phyloP scores from a whole-genome alignment of 2,329 filamentous ascomycete species.

The Colletotrichum zoysiae region DNA sequence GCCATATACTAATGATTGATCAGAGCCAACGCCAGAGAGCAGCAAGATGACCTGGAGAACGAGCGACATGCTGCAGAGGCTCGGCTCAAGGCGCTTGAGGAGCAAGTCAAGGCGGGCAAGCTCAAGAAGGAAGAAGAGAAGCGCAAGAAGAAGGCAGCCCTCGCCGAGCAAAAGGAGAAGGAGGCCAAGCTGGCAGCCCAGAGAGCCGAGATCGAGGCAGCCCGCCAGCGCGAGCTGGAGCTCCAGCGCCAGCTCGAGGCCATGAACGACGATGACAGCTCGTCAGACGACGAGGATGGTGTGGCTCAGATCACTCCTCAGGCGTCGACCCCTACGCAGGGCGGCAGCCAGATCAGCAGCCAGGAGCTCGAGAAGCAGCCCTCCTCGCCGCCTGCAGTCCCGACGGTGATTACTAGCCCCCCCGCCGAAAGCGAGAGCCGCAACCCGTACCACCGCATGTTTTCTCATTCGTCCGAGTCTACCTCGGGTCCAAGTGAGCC shows the following conservation, averaged over 20 bases:
- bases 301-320: slow-evolving; percentile 76
- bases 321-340: slow-evolving; percentile 69
- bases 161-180: slow-evolving; percentile 88
- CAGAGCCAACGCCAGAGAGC: slow-evolving; percentile 79
- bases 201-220: slow-evolving; percentile 91
- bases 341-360: slow-evolving; percentile 63
- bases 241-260: slow-evolving; percentile 87
- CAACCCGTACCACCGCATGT: slow-evolving; percentile 94
- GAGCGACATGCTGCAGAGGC: slow-evolving; percentile 86
- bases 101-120: slow-evolving; percentile 94
- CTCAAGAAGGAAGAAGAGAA: slow-evolving; percentile 97
- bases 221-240: slow-evolving; percentile 89
- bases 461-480: slow-evolving; percentile 75
- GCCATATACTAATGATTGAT: slow-evolving; percentile 46
- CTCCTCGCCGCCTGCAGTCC: slow-evolving; percentile 63
- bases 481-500: slow-evolving; percentile 59
- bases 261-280: slow-evolving; percentile 78
- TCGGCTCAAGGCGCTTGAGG: slow-evolving; percentile 88
- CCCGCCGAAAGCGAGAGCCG: slow-evolving; percentile 81
- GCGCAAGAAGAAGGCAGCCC: slow-evolving; percentile 87
- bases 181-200: slow-evolving; percentile 86
- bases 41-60: slow-evolving; percentile 83
- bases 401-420: slow-evolving; percentile 65
- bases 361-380: slow-evolving; percentile 67
- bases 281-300: slow-evolving; percentile 84